Evolutionary conservation across 1,284 basidiomycete species (phyloP), one percentile per base, ranked within the genome.

Genomic region (Apiotrichum laibachii): DNA sequence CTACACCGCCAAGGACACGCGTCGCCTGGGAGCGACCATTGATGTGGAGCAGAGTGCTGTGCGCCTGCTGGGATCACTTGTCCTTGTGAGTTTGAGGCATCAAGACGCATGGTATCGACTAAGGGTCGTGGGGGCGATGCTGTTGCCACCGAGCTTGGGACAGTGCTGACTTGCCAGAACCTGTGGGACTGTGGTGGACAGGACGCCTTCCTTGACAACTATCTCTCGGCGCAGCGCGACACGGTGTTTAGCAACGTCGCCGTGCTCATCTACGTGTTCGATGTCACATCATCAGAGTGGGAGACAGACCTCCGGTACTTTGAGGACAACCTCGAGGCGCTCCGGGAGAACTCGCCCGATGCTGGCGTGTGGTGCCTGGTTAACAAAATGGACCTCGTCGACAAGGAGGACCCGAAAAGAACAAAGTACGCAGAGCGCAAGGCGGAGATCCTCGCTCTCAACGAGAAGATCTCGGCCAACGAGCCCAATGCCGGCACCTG

Each of bases 181-280:
- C 84, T 99, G 15, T 98, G 95, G 94, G 96, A 99, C 79, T 98
- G 95, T 68, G 95, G 95, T 50, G 95, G 95, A 5, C 96, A 99
- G 80, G 92, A 97, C 70, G 86, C 91, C 16, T 99, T 97, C 82
- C 93, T 98, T 86, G 93, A 96, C 77, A 90, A 88, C 50, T 99
- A 97, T 78, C 86, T 98, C 63, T 87, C 88, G 42, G 86, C 88
- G 0, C 92, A 97, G 74, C 88, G 90, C 63, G 84, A 88, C 37
- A 93, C 90, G 46, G 93, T 98, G 66, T 99, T 99, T 80, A 87
- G 89, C 68, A 88, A 94, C 70, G 95, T 97, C 57, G 93, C 92
- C 13, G 92, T 97, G 44, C 85, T 99, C 73, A 98, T 99, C 71
- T 99, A 99, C 77, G 96, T 99, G 11, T 98, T 99, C 64, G 95